A percentile compares a stretch with the other conserved stretches of the same genome.
phyloP scores from a whole-genome alignment of 305 asterid species.

The Fraxinus albicans region DNA sequence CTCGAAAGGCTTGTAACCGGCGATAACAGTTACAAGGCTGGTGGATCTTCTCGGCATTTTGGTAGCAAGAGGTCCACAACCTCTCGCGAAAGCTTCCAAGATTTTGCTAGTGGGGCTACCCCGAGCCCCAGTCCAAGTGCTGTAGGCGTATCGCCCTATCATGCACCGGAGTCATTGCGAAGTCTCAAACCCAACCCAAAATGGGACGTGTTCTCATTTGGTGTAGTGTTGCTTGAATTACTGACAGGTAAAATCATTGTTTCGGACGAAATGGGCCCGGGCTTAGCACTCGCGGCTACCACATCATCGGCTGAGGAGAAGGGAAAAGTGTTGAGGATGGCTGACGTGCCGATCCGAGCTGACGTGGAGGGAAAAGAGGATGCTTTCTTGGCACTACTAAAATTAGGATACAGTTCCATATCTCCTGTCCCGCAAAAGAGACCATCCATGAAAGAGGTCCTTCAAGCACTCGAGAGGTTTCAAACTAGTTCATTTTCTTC shows the following conservation, averaged over 20 bases:
- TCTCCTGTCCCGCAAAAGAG: constrained; percentile 77
- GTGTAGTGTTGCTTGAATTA: constrained; percentile 68
- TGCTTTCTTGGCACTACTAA: constrained; percentile 56
- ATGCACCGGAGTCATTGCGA: constrained; percentile 86
- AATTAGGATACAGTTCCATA: constrained; percentile 69
- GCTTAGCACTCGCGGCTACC: constrained; percentile 34
- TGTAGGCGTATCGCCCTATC: constrained; percentile 70
- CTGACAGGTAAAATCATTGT: constrained; percentile 64
- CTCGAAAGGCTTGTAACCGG: constrained; percentile 75
- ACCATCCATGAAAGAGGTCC: constrained; percentile 82
- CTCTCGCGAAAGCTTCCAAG: constrained; percentile 78
- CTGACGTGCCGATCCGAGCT: constrained; percentile 74
- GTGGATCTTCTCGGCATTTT: constrained; percentile 71
- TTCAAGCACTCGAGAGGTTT: constrained; percentile 78
- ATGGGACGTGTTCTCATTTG: constrained; percentile 90
- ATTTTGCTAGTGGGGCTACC: constrained; percentile 56
- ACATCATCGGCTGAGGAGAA: constrained; percentile 50
- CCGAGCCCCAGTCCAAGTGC: constrained; percentile 87
- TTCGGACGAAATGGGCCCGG: constrained; percentile 64
- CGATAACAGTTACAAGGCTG: constrained; percentile 56
- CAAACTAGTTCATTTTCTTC: constrained; percentile 44
- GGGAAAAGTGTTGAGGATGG: constrained; percentile 57
- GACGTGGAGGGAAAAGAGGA: constrained; percentile 86
- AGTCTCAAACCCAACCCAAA: constrained; percentile 82
- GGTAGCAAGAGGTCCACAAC: constrained; percentile 88